Evolutionary conservation across 2,329 filamentous ascomycete species (phyloP).

Genomic region (Scytalidium sp.): DNA sequence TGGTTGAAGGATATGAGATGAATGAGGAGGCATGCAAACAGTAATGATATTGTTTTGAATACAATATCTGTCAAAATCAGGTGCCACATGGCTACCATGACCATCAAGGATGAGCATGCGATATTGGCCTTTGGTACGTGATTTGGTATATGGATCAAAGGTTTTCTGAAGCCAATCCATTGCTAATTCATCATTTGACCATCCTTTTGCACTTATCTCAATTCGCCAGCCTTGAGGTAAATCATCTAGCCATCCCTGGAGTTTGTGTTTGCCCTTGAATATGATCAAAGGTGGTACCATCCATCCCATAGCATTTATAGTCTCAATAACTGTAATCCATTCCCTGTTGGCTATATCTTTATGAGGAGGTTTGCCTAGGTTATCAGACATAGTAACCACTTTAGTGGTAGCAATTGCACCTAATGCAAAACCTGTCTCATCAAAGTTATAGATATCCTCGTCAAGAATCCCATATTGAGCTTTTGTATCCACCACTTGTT

Average conservation of each 20-base stretch:
- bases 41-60: constrained; percentile 4
- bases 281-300: constrained; percentile 22
- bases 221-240: constrained; percentile 20
- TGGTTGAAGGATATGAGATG: too few species aligned
- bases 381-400: constrained; percentile 17
- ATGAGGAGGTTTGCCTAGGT: constrained; percentile 4
- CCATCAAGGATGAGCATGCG: constrained; percentile 10
- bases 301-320: constrained; percentile 19
- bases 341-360: constrained; percentile 23
- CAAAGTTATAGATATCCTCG: constrained; percentile 12
- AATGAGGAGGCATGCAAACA: too few species aligned
- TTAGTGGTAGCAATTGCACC: constrained; percentile 14
- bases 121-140: constrained; percentile 6
- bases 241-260: too few species aligned
- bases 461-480: constrained; percentile 10
- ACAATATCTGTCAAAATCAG: neutral
- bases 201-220: constrained; percentile 24
- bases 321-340: constrained; percentile 23
- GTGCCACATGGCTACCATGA: constrained; percentile 4
- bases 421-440: constrained; percentile 22
- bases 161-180: constrained; percentile 28
- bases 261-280: constrained; percentile 15
- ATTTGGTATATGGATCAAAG: constrained; percentile 8
- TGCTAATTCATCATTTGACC: constrained; percentile 27
- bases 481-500: constrained; percentile 10